Base-by-base conservation (phyloP, 2,329 filamentous ascomycete species). In the Neopestalotiopsis sp. region DNA sequence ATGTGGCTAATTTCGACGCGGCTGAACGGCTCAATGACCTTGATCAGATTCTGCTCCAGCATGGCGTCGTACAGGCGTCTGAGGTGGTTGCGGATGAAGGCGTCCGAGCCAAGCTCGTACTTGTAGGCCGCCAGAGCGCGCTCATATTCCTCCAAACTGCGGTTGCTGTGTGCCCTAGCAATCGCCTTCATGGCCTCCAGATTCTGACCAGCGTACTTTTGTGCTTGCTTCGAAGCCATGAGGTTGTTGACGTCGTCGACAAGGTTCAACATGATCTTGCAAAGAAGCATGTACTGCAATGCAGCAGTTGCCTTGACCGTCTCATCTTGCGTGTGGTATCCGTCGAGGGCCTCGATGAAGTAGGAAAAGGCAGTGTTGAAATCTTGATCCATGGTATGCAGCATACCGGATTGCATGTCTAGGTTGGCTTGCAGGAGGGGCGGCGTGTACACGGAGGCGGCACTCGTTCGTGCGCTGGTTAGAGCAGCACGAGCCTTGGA, bases 161-260 rank as follows among this genome's bases (percentile, higher is more conserved):
- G 93, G 85, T 98, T 97, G 70, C 93, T 91, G 85, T 99, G 97
- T 63, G 96, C 96, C 73, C 94, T 92, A 58, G 95, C 96, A 71
- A 99, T 95, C 38, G 97, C 95, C 86, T 99, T 99, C 96, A 99
- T 99, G 69, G 96, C 96, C 82, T 99, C 96, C 72, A 99, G 90
- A 79, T 94, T 96, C 83, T 95, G 94, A 76, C 95, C 94, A 40
- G 95, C 95, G 79, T 99, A 98, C 83, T 97, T 96, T 79, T 97
- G 90, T 53, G 97, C 96, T 81, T 98, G 95, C 88, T 99, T 99
- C 67, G 94, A 97, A 38, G 92, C 90, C 90, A 99, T 94, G 74
- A 99, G 89, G 78, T 92, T 90, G 83, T 95, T 97, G 80, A 99
- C 95, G 81, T 99, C 97, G 85, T 98, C 95, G 73, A 91, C 94